Base-by-base conservation (phyloP, 2,329 filamentous ascomycete species). In the Botrytis galanthina region DNA sequence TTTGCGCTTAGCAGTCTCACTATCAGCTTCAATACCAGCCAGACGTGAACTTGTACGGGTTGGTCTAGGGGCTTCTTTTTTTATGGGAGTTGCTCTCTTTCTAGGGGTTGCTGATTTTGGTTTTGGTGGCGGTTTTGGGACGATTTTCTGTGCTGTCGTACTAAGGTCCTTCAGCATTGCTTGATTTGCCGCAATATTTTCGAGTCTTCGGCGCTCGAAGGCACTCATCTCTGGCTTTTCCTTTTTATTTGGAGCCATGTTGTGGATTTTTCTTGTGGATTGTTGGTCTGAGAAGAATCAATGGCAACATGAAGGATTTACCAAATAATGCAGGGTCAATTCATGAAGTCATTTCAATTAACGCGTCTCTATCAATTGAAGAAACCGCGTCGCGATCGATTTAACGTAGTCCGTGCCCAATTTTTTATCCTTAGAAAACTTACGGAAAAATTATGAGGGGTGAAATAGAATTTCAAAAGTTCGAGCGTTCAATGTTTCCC, bases 161-260 rank as follows among this genome's bases (percentile, higher is more conserved):
- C 92, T 91, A 1, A 97, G 88, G 74, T 94, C 92, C 74, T 92
- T 92, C 0, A 98, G 83, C 0, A 97, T 86, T 81, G 91, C 93
- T 82, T 95, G 92, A 78, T 97, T 96, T 71, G 93, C 91, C 0
- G 91, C 93, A 59, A 97, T 97, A 77, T 97, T 97, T 75, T 94
- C 93, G 26, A 93, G 88, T 0, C 95, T 88, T 77, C 93, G 90
- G 78, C 91, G 90, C 85, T 97, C 95, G 82, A 97, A 98, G 57
- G 94, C 93, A 82, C 93, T 97, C 78, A 97, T 84, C 51, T 88
- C 88, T 44, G 84, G 81, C 78, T 87, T 80, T 22, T 82, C 82
- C 59, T 85, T 78, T 67, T 76, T 77, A 9, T 76, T 83, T 2
- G 84, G 80, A 2, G 86, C 82, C 87, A 90, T 89, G 81, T 74